Base-by-base conservation (phyloP, 305 asterid genomes). In the Andrographis paniculata region DNA sequence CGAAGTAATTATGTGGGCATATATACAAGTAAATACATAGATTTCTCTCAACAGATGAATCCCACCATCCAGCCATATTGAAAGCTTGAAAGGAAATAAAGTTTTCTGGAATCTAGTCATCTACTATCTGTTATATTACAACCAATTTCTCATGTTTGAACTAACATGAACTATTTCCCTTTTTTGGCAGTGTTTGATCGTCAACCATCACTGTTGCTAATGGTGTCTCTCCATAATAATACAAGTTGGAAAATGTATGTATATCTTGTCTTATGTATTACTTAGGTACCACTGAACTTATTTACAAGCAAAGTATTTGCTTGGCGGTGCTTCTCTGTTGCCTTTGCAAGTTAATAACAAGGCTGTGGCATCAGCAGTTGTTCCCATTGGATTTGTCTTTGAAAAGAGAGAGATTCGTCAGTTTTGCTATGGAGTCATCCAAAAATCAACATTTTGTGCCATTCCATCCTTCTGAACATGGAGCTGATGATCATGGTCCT, bases 381-480 rank as follows among this genome's bases (percentile, higher is more conserved):
- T 52, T 62, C 24, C 48, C 51, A 7, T 62, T 45, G 60, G 53
- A 53, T 17, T 41, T 49, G 44, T 48, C 55, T 57, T 59, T 17
- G 36, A 51, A 50, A 55, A 48, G 44, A 45, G 35, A 40, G 38
- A 45, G 28, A 41, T 55, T 35, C 54, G 39, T 19, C 42, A 38
- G 30, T 65, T 23, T 6, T 43, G 17, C n/a, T n/a, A 83, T 84
- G 94, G 83, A 80, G 16, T 76, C 73, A 14, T 62, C 79, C 46
- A 73, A 59, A 33, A 61, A 40, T 59, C 69, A 59, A 17, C 70
- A 47, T 49, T 54, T 36, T 52, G 39, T 55, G 50, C 77, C 63
- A 31, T 60, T 48, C 43, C 59, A 61, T 58, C 42, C 80, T 36
- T 16, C 67, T 19, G 75, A 62, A 51, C 67, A 50, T 27, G 39